Conservation (phyloP, 1,284 basidiomycete genomes). For the Leccinum cinnamomeum region DNA sequence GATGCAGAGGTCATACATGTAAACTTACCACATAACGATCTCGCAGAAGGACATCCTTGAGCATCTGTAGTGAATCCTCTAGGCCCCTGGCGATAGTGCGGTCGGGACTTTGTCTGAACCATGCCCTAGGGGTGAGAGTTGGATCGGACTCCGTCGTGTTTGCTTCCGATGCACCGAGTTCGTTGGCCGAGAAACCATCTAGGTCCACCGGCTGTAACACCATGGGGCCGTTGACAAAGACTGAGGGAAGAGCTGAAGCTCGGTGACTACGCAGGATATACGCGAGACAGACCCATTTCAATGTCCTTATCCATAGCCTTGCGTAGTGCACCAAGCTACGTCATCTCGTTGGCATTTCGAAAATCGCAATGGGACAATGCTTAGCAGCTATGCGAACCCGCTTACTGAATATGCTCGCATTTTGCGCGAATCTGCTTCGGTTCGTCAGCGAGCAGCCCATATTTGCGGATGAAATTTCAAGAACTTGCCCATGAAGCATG, state of each 20-base stretch:
- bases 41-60: slow-evolving; percentile 27
- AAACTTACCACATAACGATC: slow-evolving; percentile 57
- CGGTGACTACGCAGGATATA: not conserved
- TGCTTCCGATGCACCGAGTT: slow-evolving; percentile 57
- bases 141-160: slow-evolving; percentile 52
- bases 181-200: slow-evolving; percentile 39
- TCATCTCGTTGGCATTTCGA: slow-evolving; percentile 3
- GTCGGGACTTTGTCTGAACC: slow-evolving; percentile 67
- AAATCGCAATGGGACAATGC: not conserved
- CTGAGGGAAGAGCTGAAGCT: slow-evolving; percentile 40
- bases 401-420: slow-evolving; percentile 76
- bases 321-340: slow-evolving; percentile 71
- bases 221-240: slow-evolving; percentile 80
- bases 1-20: not conserved
- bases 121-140: slow-evolving; percentile 70
- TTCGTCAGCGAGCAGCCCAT: slow-evolving; percentile 9
- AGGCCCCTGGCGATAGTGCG: slow-evolving; percentile 56
- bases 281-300: slow-evolving; percentile 57
- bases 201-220: slow-evolving; percentile 74
- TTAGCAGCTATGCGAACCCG: slow-evolving; percentile 49
- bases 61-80: slow-evolving; percentile 48
- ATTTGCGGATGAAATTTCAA: not conserved
- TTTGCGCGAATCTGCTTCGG: slow-evolving; percentile 75
- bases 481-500: slow-evolving; percentile 35
- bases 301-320: slow-evolving; percentile 68